Evolutionary conservation across 2,329 filamentous ascomycete genomes (phyloP).

Genomic region (Talaromyces sp.): DNA sequence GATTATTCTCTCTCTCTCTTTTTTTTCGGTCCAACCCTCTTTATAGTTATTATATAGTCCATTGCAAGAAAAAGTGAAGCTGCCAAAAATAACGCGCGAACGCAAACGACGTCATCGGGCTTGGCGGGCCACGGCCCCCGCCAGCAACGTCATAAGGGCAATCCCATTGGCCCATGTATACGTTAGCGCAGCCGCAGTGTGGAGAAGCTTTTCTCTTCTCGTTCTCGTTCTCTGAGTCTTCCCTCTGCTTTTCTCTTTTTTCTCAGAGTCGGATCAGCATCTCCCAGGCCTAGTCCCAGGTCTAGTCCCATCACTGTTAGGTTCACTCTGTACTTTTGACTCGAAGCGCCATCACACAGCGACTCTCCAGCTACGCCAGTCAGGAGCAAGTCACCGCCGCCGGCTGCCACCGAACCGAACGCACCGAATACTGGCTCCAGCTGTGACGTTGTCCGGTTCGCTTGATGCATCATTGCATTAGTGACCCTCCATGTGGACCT

Average conservation of each 20-base stretch:
- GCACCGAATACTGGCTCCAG: not conserved
- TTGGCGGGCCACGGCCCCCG: not conserved
- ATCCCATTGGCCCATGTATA: not conserved
- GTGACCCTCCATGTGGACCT: not conserved
- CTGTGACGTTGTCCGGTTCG: not conserved
- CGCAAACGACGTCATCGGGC: not conserved
- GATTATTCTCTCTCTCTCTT: not conserved
- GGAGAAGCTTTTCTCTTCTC: not conserved
- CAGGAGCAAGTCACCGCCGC: too few species aligned
- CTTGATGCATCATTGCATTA: not conserved
- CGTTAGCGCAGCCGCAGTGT: not conserved
- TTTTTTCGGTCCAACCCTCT: too few species aligned
- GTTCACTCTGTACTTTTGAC: too few species aligned
- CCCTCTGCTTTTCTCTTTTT: not conserved
- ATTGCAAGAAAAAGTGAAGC: constrained; percentile 6
- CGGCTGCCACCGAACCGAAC: not conserved
- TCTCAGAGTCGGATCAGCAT: not conserved
- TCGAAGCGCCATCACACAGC: too few species aligned
- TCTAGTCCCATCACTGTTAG: too few species aligned
- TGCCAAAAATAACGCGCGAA: not conserved
- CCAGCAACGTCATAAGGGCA: constrained; percentile 7
- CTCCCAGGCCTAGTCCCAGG: too few species aligned
- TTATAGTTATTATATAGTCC: too few species aligned
- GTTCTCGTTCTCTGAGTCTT: too few species aligned
- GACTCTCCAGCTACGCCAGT: not conserved